Evolutionary conservation across 768 basidiomycete genomes (phyloP).

Genomic region (Boletus rufocinnamomeus): DNA sequence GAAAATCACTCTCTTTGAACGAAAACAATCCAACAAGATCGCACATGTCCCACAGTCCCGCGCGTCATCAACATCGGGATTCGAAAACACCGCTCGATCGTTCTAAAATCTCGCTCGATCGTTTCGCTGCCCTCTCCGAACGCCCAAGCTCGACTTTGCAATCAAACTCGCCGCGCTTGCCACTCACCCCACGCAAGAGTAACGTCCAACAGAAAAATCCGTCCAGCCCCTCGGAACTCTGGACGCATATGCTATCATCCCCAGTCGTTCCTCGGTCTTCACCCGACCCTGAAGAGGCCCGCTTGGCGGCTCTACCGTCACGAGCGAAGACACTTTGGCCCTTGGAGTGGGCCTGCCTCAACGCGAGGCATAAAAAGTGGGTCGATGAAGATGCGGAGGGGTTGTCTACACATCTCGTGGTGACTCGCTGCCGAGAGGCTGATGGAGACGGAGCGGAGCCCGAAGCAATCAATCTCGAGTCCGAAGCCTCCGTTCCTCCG

Average conservation of each 20-base stretch:
- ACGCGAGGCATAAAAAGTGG: constrained; percentile 36
- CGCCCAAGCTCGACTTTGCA: constrained; percentile 26
- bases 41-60: constrained; percentile 6
- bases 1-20: constrained; percentile 20
- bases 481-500: constrained; percentile 12
- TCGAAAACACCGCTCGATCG: constrained; percentile 24
- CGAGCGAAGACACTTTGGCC: constrained; percentile 50
- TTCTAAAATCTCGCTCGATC: constrained; percentile 34
- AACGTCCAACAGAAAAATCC: constrained; percentile 7
- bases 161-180: constrained; percentile 6
- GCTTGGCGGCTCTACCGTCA: constrained; percentile 28
- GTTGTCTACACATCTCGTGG: constrained; percentile 10
- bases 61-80: constrained; percentile 7
- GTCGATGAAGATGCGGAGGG: constrained; percentile 25
- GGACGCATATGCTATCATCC: constrained; percentile 35
- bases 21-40: constrained; percentile 27
- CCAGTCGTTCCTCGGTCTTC: constrained; percentile 22
- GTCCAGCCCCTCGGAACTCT: constrained; percentile 26
- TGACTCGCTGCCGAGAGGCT: constrained; percentile 4
- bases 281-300: constrained; percentile 28
- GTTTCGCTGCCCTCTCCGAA: constrained; percentile 32
- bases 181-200: constrained; percentile 33
- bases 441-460: constrained; percentile 19
- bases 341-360: constrained; percentile 76
- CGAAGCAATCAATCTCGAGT: constrained; percentile 19